Conservation (phyloP, 495 filamentous ascomycete species). For the Parmelia sp. region DNA sequence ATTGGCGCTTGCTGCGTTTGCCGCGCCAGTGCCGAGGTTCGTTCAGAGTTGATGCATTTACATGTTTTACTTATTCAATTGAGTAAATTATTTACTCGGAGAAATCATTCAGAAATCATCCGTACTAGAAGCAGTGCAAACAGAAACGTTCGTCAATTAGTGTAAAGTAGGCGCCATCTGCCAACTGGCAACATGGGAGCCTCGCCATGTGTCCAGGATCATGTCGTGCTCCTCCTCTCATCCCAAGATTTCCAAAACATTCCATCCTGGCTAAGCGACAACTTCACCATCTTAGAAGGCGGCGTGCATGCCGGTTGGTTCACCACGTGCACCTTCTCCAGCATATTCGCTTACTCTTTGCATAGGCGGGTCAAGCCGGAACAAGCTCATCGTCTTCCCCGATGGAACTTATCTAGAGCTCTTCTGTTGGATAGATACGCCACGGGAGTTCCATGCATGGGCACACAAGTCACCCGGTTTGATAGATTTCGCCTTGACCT, state of each 20-base stretch:
- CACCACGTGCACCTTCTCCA: not conserved
- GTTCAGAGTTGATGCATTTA: too few relatives aligned
- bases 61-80: too few relatives aligned
- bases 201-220: not conserved
- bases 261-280: conserved; percentile 1
- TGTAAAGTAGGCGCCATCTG: too few relatives aligned
- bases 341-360: not conserved
- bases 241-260: not conserved
- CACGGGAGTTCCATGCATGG: not conserved
- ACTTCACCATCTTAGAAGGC: conserved; percentile 1
- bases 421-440: not conserved
- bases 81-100: too few relatives aligned
- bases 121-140: not conserved
- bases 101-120: too few relatives aligned
- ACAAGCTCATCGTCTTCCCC: conserved; percentile 11
- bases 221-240: conserved; percentile 1
- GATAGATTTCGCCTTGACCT: conserved; percentile 6
- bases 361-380: not conserved
- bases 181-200: conserved; percentile 6
- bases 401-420: conserved; percentile 6
- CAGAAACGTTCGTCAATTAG: too few relatives aligned
- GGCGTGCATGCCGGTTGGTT: not conserved
- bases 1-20: not conserved
- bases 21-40: not conserved
- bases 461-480: not conserved